Evolutionary conservation across 805 yeast genomes (phyloP).

Genomic region (Saccharomyces jurei): DNA sequence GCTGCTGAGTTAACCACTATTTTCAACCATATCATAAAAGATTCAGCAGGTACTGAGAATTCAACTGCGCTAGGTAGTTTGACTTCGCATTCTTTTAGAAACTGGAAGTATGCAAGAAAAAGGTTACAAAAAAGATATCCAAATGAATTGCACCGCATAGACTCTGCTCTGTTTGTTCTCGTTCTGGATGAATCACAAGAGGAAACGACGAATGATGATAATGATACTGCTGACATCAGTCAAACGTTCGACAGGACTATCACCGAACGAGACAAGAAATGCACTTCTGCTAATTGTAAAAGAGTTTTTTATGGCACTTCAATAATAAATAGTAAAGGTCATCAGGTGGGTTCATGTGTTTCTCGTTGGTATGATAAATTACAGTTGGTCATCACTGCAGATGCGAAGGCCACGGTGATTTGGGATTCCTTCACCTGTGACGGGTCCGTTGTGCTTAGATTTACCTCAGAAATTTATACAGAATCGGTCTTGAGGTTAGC

Average conservation of each 20-base stretch:
- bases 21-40: slow-evolving; percentile 58
- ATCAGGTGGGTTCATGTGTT: slow-evolving; percentile 86
- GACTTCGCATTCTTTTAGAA: slow-evolving; percentile 76
- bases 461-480: slow-evolving; percentile 82
- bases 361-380: slow-evolving; percentile 91
- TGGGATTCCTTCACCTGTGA: slow-evolving; percentile 90
- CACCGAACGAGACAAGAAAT: background rate
- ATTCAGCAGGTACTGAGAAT: slow-evolving; percentile 53
- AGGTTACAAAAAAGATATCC: slow-evolving; percentile 35
- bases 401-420: slow-evolving; percentile 82
- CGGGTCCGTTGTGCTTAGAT: slow-evolving; percentile 84
- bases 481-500: slow-evolving; percentile 84
- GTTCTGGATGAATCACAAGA: slow-evolving; percentile 66
- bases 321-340: slow-evolving; percentile 58
- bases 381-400: slow-evolving; percentile 74
- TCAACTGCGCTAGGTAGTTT: slow-evolving; percentile 67
- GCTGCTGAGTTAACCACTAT: slow-evolving; percentile 60
- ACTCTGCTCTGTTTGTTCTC: slow-evolving; percentile 70
- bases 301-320: slow-evolving; percentile 80
- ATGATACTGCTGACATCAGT: slow-evolving; percentile 13
- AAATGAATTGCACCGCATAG: slow-evolving; percentile 41
- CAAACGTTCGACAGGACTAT: slow-evolving; percentile 4
- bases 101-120: slow-evolving; percentile 72
- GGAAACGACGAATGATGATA: slow-evolving; percentile 41
- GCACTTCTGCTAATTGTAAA: slow-evolving; percentile 34